Evolutionary conservation across 1,139 yeast genomes (phyloP), one percentile per base, ranked within the genome.

Genomic region (Chernovozyma aurita): DNA sequence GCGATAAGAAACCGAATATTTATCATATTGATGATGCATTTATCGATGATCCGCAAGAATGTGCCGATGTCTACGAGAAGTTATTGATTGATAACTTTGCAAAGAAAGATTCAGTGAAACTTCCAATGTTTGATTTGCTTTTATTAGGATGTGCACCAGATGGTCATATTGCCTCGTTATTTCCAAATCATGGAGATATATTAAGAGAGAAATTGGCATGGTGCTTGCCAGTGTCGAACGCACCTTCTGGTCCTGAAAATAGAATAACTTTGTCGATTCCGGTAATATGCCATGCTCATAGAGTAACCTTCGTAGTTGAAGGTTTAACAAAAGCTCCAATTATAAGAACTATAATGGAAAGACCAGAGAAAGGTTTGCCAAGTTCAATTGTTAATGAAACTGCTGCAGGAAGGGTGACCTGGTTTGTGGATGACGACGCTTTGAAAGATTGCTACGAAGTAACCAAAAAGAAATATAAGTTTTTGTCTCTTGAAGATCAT

Each of bases 361-460:
- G 97, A 53, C 97, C 97, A 3, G 98, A 92, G 54, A 88, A 88
- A 64, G 97, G 96, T 1, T 73, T 92, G 45, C 98, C 98, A 18
- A 85, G 95, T 43, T 81, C 95, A 42, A 82, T 92, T 40, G 97
- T 92, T 43, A 90, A 90, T 57, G 97, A 88, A 61, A 87, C 88
- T 25, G 96, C 97, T 18, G 96, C 95, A 2, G 97, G 97, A 24
- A 85, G 85, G 63, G 96, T 92, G 8, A 78, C 92, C 14, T 92
- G 98, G 98, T 92, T 92, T 67, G 97, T 92, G 32, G 98, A 92
- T 61, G 87, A 87, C 52, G 97, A 85, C 49, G 97, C 98, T 6
- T 75, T 92, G 49, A 79, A 81, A 41, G 97, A 90, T 50, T 83
- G 85, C 42, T 79, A 78, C 55, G 76, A 70, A 43, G 76, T 83